Base-by-base conservation (phyloP, 352 stramenopile species). In the Saprolegnia diclina region DNA sequence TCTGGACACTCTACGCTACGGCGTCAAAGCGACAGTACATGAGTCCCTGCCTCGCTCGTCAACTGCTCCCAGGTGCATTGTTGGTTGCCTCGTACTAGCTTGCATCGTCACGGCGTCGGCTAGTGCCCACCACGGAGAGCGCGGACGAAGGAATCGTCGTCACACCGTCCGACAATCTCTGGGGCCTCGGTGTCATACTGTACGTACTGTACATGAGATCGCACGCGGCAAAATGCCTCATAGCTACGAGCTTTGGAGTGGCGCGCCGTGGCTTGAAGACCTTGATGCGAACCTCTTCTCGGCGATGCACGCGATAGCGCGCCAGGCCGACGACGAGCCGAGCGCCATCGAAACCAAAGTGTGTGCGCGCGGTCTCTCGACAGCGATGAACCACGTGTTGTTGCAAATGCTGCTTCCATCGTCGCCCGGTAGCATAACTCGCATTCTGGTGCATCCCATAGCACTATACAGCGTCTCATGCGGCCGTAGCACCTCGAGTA, bases 101-200 rank as follows among this genome's bases (percentile, higher is more conserved):
- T 35, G 29, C 29, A 2, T 35, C 29, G 29, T 35, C 29, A 35
- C 29, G 29, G 29, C 29, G 29, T 35, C 2, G 1, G 4, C 3
- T 48, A 48, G 42, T 48, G 3, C 42, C 57, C 1, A 56, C 26
- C 7, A 13, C 32, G 16, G 35, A 35, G 0, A 22, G 35, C 55
- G 7, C 18, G 32, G 55, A 63, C 5, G 35, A 16, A 2, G 18
- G 10, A 4, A 45, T 61, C 2, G n/a, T 53, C 7, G 29, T 69
- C 26, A 18, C 29, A 10, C 45, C 11, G 21, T 11, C 21, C 0
- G 63, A 69, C 63, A 69, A 69, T 18, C n/a, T 69, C 9, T 69
- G 63, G 63, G 62, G 42, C 35, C 40, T 69, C n/a, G 63, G 63
- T 24, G 63, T 69, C 16, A 19, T 69, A 1, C n/a, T 69, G 63